Evolutionary conservation across 2,329 filamentous ascomycete species (phyloP).

Genomic region (Ceratocystis eucalypticola): DNA sequence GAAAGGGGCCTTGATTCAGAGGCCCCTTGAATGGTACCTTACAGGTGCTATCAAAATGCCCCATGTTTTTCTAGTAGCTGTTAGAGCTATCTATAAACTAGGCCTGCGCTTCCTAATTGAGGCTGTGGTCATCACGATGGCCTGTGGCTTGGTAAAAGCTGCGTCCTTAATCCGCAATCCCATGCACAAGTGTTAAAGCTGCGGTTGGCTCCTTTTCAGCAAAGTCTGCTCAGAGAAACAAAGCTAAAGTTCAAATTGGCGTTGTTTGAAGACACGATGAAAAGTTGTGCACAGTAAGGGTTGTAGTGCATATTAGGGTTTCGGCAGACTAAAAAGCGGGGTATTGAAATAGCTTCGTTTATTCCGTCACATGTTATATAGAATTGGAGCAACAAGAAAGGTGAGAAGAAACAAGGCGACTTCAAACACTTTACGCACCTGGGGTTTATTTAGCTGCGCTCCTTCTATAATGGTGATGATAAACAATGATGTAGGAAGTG

Average conservation of each 20-base stretch:
- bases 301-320: neutral
- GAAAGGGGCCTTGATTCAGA: neutral
- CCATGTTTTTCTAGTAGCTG: neutral
- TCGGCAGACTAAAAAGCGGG: neutral
- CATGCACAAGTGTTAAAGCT: neutral
- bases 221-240: neutral
- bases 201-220: neutral
- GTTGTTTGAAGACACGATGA: neutral
- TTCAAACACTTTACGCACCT: too few relatives aligned
- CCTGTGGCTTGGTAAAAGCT: neutral
- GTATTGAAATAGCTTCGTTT: neutral
- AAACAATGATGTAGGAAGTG: too few relatives aligned
- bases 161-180: neutral
- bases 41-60: neutral
- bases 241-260: neutral
- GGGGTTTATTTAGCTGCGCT: too few relatives aligned
- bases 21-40: neutral
- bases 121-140: neutral
- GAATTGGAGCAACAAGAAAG: too few relatives aligned
- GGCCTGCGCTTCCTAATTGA: neutral
- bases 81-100: neutral
- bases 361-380: too few relatives aligned
- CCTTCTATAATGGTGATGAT: too few relatives aligned
- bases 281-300: neutral
- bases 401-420: too few relatives aligned